These are phyloP conservation scores for Lichtheimia corymbifera DNA, from an alignment of 371 early-diverging fungal species.

Conservation along the genomic window DNA sequence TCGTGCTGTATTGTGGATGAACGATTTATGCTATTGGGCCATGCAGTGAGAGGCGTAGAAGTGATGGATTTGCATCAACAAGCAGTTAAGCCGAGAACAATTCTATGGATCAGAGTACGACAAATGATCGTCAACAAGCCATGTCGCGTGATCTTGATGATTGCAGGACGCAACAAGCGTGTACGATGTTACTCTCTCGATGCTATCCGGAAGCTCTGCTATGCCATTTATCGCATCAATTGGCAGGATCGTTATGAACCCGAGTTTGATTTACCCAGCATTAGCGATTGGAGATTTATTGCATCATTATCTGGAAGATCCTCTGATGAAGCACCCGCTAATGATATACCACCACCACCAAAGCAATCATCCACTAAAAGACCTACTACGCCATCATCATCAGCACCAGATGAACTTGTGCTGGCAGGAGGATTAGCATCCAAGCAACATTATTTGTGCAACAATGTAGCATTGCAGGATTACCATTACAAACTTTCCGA, in stretches of 20 bases:
- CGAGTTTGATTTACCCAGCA: constrained; percentile 24
- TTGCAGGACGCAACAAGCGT: constrained; percentile 38
- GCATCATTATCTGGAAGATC: constrained; percentile 24
- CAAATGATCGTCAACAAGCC: constrained; percentile 30
- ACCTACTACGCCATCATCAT: neutral
- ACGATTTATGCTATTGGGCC: constrained; percentile 36
- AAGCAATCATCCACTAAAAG: neutral
- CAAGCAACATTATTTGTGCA: constrained; percentile 27
- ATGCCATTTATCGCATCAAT: constrained; percentile 26
- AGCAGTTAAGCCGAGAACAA: constrained; percentile 19
- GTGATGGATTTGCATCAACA: constrained; percentile 23
- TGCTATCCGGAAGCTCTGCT: constrained; percentile 30
- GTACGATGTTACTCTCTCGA: constrained; percentile 48
- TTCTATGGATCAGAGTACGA: constrained; percentile 34
- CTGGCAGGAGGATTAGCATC: constrained; percentile 8
- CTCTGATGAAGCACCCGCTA: constrained; percentile 2
- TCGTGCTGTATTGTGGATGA: constrained; percentile 42
- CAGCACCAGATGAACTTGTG: constrained; percentile 11
- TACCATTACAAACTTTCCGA: constrained; percentile 45
- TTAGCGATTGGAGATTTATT: constrained; percentile 16
- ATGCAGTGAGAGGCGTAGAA: constrained; percentile 26
- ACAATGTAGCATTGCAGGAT: constrained; percentile 27
- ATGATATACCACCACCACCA: constrained; percentile 4
- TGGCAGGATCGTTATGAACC: constrained; percentile 25
- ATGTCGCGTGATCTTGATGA: constrained; percentile 34